A percentile compares a stretch with the other conserved stretches of the same genome.
Conservation (phyloP, 139 green algal species). For the Auxenochlorella pyrenoidosa region DNA sequence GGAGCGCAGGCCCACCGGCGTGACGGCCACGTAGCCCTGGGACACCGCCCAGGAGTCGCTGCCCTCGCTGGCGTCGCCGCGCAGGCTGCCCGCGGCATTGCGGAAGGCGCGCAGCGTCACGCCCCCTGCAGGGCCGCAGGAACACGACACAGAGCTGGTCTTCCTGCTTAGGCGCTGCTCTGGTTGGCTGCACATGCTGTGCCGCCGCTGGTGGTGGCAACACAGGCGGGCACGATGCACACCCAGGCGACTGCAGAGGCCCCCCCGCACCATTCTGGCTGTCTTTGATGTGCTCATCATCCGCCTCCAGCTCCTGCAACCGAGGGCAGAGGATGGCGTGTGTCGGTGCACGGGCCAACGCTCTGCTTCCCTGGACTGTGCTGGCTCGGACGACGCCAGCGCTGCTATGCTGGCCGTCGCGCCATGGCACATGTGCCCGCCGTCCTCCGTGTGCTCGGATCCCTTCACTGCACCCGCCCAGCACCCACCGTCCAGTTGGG, state of each 20-base stretch:
- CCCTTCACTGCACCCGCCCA: not conserved
- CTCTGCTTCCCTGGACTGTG: not conserved
- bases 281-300: conserved; percentile 26
- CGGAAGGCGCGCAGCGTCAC: conserved; percentile 45
- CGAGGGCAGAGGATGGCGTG: not conserved
- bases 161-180: no score
- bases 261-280: not conserved
- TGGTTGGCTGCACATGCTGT: no score
- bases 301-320: conserved; percentile 36
- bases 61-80: conserved; percentile 58
- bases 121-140: not conserved
- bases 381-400: not conserved
- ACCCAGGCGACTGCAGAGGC: no score
- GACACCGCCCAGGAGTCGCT: conserved; percentile 71
- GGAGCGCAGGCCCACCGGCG: conserved; percentile 57
- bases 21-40: conserved; percentile 71
- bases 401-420: not conserved
- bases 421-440: no score
- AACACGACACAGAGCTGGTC: no score
- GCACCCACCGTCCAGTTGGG: conserved; percentile 6
- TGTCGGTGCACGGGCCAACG: not conserved
- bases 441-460: not conserved
- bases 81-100: conserved; percentile 21
- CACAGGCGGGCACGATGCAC: no score
- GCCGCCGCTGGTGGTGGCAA: no score